Evolutionary conservation across 1,284 basidiomycete species (phyloP).

Genomic region (Puccinia hordei): DNA sequence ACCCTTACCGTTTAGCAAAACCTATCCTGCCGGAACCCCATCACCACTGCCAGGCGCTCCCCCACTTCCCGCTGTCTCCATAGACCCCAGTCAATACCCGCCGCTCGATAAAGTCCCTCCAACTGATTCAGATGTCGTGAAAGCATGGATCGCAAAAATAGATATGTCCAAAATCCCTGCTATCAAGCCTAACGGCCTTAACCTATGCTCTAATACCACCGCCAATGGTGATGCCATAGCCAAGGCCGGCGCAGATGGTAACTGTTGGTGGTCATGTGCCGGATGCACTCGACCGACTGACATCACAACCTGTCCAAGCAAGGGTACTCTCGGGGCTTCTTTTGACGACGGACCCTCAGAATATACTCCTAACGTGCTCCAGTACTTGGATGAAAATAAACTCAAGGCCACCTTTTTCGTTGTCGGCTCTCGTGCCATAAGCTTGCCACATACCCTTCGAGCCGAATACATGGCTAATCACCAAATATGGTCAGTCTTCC

Average conservation of each 20-base stretch:
- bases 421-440: constrained; percentile 83
- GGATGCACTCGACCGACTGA: constrained; percentile 74
- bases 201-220: constrained; percentile 69
- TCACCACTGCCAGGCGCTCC: constrained; percentile 35
- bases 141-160: constrained; percentile 72
- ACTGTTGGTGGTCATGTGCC: constrained; percentile 86
- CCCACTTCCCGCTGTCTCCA: constrained; percentile 20
- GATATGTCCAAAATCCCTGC: constrained; percentile 69
- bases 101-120: constrained; percentile 70
- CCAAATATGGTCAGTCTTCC: constrained; percentile 60
- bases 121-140: constrained; percentile 69
- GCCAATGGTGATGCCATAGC: constrained; percentile 68
- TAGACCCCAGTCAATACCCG: constrained; percentile 66
- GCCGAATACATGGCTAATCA: constrained; percentile 73
- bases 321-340: constrained; percentile 69
- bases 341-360: constrained; percentile 68
- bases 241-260: constrained; percentile 65
- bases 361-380: constrained; percentile 74
- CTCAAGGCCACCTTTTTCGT: constrained; percentile 86
- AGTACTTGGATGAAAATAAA: constrained; percentile 69
- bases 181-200: constrained; percentile 62
- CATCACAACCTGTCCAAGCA: constrained; percentile 74
- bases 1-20: not conserved
- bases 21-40: constrained; percentile 27
- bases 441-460: constrained; percentile 73